Evolutionary conservation across 352 stramenopile species (phyloP).

Genomic region (Phytopythium delawarense): DNA sequence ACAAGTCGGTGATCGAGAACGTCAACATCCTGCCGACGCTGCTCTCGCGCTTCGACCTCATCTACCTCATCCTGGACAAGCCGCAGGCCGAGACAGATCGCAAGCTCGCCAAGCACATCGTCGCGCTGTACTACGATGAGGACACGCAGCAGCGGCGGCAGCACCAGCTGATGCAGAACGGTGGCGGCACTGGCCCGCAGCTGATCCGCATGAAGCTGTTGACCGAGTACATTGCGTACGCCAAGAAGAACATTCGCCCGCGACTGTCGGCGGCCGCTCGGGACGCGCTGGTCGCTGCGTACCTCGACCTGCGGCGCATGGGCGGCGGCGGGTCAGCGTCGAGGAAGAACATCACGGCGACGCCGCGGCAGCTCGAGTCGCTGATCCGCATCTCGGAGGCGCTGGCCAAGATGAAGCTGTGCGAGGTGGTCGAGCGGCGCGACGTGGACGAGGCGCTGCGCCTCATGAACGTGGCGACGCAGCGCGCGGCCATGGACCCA

Average conservation of each 20-base stretch:
- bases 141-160: conserved; percentile 46
- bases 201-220: conserved; percentile 79
- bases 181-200: conserved; percentile 31
- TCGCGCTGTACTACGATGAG: conserved; percentile 95
- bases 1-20: conserved; percentile 98
- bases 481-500: conserved; percentile 96
- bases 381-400: conserved; percentile 98
- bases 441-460: conserved; percentile 96
- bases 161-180: conserved; percentile 16
- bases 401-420: conserved; percentile 94
- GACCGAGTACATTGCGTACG: conserved; percentile 97
- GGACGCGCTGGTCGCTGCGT: conserved; percentile 90
- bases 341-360: conserved; percentile 97
- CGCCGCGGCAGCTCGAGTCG: conserved; percentile 97
- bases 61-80: conserved; percentile 99
- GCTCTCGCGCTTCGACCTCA: conserved; percentile 98
- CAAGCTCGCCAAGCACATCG: conserved; percentile 95
- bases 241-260: conserved; percentile 91
- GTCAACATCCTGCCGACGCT: conserved; percentile 98
- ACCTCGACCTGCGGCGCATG: conserved; percentile 90
- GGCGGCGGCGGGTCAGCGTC: conserved; percentile 48
- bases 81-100: conserved; percentile 93
- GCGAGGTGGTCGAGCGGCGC: conserved; percentile 40
- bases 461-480: conserved; percentile 97
- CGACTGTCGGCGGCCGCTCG: conserved; percentile 88